phyloP scores from a whole-genome alignment of 139 green algal species.

The Ettlia oleoabundans region DNA sequence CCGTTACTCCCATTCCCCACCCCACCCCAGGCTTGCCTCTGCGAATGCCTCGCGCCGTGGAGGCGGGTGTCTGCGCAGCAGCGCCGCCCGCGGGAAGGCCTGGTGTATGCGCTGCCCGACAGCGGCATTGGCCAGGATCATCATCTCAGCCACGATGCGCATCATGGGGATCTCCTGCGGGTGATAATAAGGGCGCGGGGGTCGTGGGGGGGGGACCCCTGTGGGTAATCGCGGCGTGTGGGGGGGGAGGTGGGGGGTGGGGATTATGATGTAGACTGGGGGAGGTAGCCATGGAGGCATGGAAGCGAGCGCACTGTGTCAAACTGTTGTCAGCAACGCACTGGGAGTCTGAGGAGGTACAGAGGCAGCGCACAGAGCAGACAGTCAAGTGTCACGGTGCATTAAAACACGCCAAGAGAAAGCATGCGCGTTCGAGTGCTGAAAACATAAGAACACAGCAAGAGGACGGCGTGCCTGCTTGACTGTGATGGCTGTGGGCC shows the following conservation, averaged over 20 bases:
- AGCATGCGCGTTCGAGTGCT: too few relatives aligned
- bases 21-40: too few relatives aligned
- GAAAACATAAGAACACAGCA: neutral
- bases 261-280: too few relatives aligned
- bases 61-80: constrained; percentile 82
- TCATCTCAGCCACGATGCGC: constrained; percentile 98
- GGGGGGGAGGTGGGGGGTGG: neutral
- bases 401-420: too few relatives aligned
- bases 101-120: constrained; percentile 82
- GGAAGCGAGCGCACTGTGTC: too few relatives aligned
- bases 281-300: too few relatives aligned
- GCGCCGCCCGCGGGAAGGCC: constrained; percentile 69
- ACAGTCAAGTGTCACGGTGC: too few relatives aligned
- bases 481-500: constrained; percentile 84
- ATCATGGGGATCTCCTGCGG: constrained; percentile 75
- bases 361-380: too few relatives aligned
- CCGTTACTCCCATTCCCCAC: too few relatives aligned
- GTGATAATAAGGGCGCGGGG: neutral
- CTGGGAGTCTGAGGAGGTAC: too few relatives aligned
- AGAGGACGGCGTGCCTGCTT: constrained; percentile 69
- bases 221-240: neutral
- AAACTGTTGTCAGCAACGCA: too few relatives aligned
- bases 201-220: too few relatives aligned
- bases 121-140: constrained; percentile 91
- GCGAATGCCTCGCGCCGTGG: constrained; percentile 43